Conservation (phyloP, 1,284 basidiomycete genomes). For the Sporisorium sorghi region DNA sequence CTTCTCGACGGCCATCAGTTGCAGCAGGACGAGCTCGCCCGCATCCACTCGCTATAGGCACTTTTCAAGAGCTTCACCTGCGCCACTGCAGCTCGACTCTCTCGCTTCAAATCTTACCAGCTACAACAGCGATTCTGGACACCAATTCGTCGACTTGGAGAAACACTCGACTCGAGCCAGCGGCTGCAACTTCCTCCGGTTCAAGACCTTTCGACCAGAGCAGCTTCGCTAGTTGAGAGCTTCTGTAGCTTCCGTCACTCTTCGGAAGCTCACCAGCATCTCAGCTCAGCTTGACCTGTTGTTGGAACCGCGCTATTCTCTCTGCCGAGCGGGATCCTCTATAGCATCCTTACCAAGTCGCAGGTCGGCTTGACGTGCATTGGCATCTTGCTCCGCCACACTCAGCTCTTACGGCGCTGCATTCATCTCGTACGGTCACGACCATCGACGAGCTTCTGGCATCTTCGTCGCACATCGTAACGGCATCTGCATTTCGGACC, state of each 20-base stretch:
- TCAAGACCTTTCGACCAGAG: not conserved
- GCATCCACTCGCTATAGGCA: too few species aligned
- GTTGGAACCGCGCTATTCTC: too few species aligned
- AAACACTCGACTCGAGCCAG: too few species aligned
- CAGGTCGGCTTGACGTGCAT: slow-evolving; percentile 21
- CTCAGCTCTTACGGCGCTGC: not conserved
- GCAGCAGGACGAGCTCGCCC: too few species aligned
- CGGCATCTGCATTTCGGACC: too few species aligned
- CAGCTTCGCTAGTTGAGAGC: not conserved
- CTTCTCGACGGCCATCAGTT: not conserved
- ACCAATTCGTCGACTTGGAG: not conserved
- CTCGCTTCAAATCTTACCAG: not conserved
- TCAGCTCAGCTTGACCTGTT: too few species aligned
- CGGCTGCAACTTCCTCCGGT: too few species aligned
- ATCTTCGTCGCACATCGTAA: not conserved
- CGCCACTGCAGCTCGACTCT: not conserved
- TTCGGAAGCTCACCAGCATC: not conserved
- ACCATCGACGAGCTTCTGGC: not conserved
- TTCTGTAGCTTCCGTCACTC: not conserved
- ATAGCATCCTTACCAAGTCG: slow-evolving; percentile 9
- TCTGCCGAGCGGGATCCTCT: not conserved
- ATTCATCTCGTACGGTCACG: not conserved
- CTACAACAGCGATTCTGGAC: not conserved
- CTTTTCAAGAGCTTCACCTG: not conserved
- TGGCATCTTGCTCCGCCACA: not conserved